Conservation (phyloP, 495 filamentous ascomycete genomes). For the Cairneyella variabilis region DNA sequence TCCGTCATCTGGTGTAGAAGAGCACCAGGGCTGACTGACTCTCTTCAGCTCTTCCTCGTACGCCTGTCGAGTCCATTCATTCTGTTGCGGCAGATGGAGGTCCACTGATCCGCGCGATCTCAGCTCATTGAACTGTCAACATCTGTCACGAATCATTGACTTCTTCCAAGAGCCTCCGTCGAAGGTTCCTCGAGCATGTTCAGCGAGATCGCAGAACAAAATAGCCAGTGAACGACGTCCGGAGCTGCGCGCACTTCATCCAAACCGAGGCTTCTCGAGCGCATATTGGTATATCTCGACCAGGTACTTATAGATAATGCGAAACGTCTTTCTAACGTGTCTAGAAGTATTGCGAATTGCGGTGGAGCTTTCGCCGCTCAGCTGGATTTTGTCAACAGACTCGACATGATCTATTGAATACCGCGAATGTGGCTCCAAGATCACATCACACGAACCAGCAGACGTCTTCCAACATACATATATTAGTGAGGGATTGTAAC, state of each 20-base stretch:
- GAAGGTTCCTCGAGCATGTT: constrained; percentile 5
- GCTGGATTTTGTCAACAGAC: background rate
- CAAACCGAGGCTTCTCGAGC: constrained; percentile 5
- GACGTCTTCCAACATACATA: too few relatives aligned
- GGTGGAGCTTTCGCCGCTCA: background rate
- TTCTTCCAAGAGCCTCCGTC: background rate
- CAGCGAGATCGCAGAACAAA: constrained; percentile 9
- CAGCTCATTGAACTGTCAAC: constrained; percentile 7
- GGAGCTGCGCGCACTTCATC: constrained; percentile 15
- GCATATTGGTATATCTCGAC: constrained; percentile 2
- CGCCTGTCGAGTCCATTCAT: background rate
- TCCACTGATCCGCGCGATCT: background rate
- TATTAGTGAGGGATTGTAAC: too few relatives aligned
- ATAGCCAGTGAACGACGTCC: constrained; percentile 2
- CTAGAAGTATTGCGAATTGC: constrained; percentile 8
- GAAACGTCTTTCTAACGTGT: background rate
- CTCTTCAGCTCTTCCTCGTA: constrained; percentile 11
- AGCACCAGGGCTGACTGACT: too few relatives aligned
- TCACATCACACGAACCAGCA: constrained; percentile 8
- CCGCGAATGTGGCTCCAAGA: constrained; percentile 8
- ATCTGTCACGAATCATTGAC: background rate
- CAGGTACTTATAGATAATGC: background rate
- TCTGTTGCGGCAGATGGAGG: constrained; percentile 6
- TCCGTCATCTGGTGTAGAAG: too few relatives aligned
- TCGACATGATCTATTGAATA: constrained; percentile 18